Conservation (phyloP, 306 rosid genomes). For the Echinosophora koreensis region DNA sequence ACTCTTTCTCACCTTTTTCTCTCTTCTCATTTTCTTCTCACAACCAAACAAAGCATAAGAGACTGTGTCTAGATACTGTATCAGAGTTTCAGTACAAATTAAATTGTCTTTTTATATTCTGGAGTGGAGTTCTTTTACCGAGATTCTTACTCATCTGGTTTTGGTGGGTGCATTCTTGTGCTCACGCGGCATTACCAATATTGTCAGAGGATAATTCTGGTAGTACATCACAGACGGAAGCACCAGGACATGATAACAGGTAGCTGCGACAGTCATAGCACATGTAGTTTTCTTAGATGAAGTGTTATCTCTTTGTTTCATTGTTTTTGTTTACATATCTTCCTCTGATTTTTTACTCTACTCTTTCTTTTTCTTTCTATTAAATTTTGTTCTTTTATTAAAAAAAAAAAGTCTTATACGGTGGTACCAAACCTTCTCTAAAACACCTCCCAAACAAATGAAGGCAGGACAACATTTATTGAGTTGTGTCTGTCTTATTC, state of each 20-base stretch:
- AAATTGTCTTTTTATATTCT: slow-evolving; percentile 34
- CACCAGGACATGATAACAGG: slow-evolving; percentile 72
- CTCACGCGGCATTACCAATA: slow-evolving; percentile 88
- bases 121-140: slow-evolving; percentile 33
- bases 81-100: slow-evolving; percentile 34
- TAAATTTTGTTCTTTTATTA: not conserved
- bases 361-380: not conserved
- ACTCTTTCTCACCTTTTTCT: too few relatives aligned
- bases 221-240: slow-evolving; percentile 63
- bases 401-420: not conserved
- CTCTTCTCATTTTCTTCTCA: too few relatives aligned
- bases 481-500: slow-evolving; percentile 34
- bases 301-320: slow-evolving; percentile 20
- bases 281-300: slow-evolving; percentile 27
- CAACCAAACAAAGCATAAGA: too few relatives aligned
- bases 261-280: slow-evolving; percentile 47
- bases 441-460: not conserved
- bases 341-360: slow-evolving; percentile 14
- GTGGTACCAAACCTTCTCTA: slow-evolving; percentile 1
- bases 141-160: slow-evolving; percentile 49
- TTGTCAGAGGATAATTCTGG: slow-evolving; percentile 77
- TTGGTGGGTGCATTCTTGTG: slow-evolving; percentile 66
- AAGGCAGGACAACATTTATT: slow-evolving; percentile 2
- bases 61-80: slow-evolving; percentile 29
- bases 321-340: slow-evolving; percentile 23